These are phyloP conservation scores for Cantharellus anzutake DNA, from an alignment of 768 basidiomycete species.

Conservation along the genomic window DNA sequence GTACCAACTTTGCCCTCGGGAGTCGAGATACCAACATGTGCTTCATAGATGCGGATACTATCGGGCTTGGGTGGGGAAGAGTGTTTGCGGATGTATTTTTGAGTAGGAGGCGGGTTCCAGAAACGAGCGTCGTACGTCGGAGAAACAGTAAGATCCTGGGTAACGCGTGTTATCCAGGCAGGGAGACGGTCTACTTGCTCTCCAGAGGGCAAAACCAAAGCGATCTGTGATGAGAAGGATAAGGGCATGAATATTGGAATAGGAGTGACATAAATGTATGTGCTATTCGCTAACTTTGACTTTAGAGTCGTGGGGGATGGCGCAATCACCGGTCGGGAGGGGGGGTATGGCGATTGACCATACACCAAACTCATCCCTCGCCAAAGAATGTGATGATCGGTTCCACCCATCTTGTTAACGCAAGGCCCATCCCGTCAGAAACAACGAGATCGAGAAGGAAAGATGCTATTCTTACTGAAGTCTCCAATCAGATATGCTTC, in stretches of 20 bases:
- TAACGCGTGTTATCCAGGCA: slow-evolving; percentile 88
- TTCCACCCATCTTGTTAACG: slow-evolving; percentile 60
- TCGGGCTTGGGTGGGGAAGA: slow-evolving; percentile 43
- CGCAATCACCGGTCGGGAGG: slow-evolving; percentile 42
- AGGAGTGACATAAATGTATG: not conserved
- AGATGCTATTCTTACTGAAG: slow-evolving; percentile 49
- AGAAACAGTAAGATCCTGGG: slow-evolving; percentile 78
- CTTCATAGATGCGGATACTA: slow-evolving; percentile 78
- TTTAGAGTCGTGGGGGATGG: slow-evolving; percentile 89
- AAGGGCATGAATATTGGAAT: not conserved
- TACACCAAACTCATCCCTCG: slow-evolving; percentile 63
- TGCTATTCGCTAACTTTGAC: slow-evolving; percentile 43
- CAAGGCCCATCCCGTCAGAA: not conserved
- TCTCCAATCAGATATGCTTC: slow-evolving; percentile 83
- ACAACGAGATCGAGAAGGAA: not conserved
- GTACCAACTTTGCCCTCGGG: slow-evolving; percentile 73
- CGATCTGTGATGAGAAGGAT: slow-evolving; percentile 38
- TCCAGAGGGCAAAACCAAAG: slow-evolving; percentile 67
- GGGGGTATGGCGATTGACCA: slow-evolving; percentile 75
- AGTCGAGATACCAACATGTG: slow-evolving; percentile 94
- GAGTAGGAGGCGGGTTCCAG: slow-evolving; percentile 75
- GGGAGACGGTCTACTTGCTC: slow-evolving; percentile 81
- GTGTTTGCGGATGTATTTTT: slow-evolving; percentile 71
- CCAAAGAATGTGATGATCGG: slow-evolving; percentile 71
- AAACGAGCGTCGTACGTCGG: slow-evolving; percentile 93